Evolutionary conservation across 2,329 filamentous ascomycete genomes (phyloP), one percentile per base, ranked within the genome.

Genomic region (Ustilaginoidea virens): DNA sequence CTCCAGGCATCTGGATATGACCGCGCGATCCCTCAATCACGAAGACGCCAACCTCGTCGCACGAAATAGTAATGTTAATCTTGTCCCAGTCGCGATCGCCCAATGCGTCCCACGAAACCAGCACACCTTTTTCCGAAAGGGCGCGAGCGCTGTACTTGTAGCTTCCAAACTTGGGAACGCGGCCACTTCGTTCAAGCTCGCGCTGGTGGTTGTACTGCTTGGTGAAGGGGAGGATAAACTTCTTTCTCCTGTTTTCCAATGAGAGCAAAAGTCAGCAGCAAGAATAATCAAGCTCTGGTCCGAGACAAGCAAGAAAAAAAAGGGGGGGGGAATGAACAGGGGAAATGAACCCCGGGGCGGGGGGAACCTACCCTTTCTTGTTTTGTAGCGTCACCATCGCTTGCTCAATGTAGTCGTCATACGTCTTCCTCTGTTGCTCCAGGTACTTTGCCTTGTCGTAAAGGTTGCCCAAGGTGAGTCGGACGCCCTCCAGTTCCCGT

Each of bases 351-450:
- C 8, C 8, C 7, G 17, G 9, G 8, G n/a, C 15, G 9, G 7
- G 17, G 5, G 24, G n/a, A 25, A 53, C 68, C 51, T 65, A 77
- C 70, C 79, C 86, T 57, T 94, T 94, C 55, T 94, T 92, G 57
- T 81, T 93, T 53, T 96, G 90, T 33, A 98, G 64, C 4, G 92
- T 98, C 35, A 86, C 69, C 82, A 98, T 94, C 27, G 90, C 87
- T 53, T 93, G 86, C 58, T 98, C 92, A 47, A 98, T 93, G 56
- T 98, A 98, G 58, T 98, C 85, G 49, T 98, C 93, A 58, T 98
- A 98, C 39, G 78, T 90, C 64, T 93, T 93, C 35, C 92, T 72
- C 56, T 98, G 90, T 42, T 85, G 80, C 48, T 98, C 90, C 7
- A 98, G 69, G 55, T 92, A 98, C 39, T 74, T 71, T 21, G 87